A percentile compares a stretch with the other conserved stretches of the same genome.
Evolutionary conservation across 805 yeast genomes (phyloP).

Genomic region (Metschnikowia vanudenii): DNA sequence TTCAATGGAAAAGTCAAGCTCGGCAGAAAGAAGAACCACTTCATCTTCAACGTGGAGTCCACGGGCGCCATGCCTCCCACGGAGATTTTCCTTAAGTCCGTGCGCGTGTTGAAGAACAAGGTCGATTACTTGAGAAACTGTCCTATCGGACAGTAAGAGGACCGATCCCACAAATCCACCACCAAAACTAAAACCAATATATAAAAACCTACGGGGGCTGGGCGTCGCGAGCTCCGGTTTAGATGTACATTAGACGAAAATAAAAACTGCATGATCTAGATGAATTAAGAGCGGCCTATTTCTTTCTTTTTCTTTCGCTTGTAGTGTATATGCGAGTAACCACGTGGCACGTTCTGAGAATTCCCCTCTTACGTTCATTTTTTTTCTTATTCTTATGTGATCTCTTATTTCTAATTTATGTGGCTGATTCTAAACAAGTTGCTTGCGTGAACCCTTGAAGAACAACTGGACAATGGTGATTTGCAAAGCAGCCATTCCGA

Average conservation of each 20-base stretch:
- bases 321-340: too few species aligned
- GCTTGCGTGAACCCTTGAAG: slow-evolving; percentile 70
- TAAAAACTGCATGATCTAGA: slow-evolving; percentile 4
- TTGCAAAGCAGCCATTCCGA: slow-evolving; percentile 70
- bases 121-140: slow-evolving; percentile 76
- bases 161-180: too few species aligned
- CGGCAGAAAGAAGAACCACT: slow-evolving; percentile 90
- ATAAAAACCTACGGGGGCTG: background rate
- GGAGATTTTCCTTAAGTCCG: slow-evolving; percentile 89
- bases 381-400: background rate
- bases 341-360: too few species aligned
- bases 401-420: too few species aligned
- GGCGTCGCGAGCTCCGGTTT: slow-evolving; percentile 6
- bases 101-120: slow-evolving; percentile 81
- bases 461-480: slow-evolving; percentile 65
- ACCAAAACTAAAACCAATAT: background rate
- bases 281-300: background rate
- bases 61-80: slow-evolving; percentile 97
- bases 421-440: slow-evolving; percentile 43
- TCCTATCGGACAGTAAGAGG: slow-evolving; percentile 59
- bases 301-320: too few species aligned
- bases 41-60: slow-evolving; percentile 90
- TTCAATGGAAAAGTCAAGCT: slow-evolving; percentile 85
- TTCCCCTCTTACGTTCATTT: background rate
- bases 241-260: slow-evolving; percentile 11